These are phyloP conservation scores for Saposhnikovia divaricata DNA, from an alignment of 129 eudicot genomes.

Conservation along the genomic window DNA sequence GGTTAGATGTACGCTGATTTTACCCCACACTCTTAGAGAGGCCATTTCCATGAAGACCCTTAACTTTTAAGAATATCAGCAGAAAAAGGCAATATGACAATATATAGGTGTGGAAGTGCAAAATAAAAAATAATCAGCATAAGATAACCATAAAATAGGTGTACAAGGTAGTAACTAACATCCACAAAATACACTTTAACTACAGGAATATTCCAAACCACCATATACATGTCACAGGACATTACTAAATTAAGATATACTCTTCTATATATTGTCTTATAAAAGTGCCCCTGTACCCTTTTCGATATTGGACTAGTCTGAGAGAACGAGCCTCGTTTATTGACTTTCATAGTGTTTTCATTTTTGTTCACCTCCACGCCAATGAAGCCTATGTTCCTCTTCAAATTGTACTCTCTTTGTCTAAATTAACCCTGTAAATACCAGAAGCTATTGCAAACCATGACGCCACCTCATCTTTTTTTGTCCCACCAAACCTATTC, in stretches of 20 bases:
- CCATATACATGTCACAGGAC: neutral
- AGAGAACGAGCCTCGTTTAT: neutral
- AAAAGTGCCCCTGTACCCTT: neutral
- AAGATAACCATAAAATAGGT: neutral
- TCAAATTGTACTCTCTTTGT: neutral
- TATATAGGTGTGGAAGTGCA: neutral
- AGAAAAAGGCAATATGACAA: neutral
- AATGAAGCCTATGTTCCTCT: neutral
- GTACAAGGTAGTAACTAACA: neutral
- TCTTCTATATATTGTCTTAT: neutral
- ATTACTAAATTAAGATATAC: neutral
- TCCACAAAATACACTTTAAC: neutral
- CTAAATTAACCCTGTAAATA: neutral
- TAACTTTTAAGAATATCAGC: neutral
- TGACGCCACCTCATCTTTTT: neutral
- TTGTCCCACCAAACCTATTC: too few relatives aligned
- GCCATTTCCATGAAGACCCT: neutral
- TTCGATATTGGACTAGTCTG: neutral
- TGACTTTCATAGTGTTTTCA: neutral
- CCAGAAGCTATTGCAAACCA: neutral
- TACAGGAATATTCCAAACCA: neutral
- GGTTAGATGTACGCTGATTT: neutral
- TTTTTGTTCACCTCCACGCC: neutral
- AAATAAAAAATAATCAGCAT: neutral
- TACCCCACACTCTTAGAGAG: neutral